Conservation (phyloP, 129 eudicot species). For the Helichrysum umbraculigerum region DNA sequence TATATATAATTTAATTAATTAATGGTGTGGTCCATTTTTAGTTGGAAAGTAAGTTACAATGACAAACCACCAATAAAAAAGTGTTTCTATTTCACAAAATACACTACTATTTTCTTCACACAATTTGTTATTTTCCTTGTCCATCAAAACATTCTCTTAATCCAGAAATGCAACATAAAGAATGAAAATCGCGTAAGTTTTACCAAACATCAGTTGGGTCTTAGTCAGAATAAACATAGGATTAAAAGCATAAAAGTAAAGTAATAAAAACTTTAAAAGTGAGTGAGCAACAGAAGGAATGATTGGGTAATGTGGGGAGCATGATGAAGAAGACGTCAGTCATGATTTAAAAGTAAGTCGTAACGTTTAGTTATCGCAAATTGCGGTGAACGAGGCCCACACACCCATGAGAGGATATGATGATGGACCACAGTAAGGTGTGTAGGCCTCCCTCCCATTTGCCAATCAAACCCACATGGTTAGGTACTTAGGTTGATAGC, state of each 20-base stretch:
- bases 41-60: neutral
- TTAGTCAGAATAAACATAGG: neutral
- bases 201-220: neutral
- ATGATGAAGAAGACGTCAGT: constrained; percentile 12
- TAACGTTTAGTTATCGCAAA: constrained; percentile 21
- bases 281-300: constrained; percentile 14
- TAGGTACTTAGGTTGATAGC: neutral
- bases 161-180: too few species aligned
- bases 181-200: too few species aligned
- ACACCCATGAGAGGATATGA: constrained; percentile 21
- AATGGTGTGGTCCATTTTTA: neutral
- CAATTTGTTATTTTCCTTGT: too few species aligned
- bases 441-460: constrained; percentile 30
- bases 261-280: neutral
- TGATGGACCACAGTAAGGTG: constrained; percentile 36
- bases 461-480: constrained; percentile 31
- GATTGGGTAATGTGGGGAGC: constrained; percentile 9
- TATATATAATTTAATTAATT: too few species aligned
- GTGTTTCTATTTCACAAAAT: too few species aligned
- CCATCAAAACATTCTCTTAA: too few species aligned
- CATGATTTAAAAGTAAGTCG: constrained; percentile 14
- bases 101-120: too few species aligned
- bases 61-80: neutral
- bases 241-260: neutral
- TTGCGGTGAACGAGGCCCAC: constrained; percentile 32